Conservation (phyloP, 768 basidiomycete species). For the Galerina sulciceps region DNA sequence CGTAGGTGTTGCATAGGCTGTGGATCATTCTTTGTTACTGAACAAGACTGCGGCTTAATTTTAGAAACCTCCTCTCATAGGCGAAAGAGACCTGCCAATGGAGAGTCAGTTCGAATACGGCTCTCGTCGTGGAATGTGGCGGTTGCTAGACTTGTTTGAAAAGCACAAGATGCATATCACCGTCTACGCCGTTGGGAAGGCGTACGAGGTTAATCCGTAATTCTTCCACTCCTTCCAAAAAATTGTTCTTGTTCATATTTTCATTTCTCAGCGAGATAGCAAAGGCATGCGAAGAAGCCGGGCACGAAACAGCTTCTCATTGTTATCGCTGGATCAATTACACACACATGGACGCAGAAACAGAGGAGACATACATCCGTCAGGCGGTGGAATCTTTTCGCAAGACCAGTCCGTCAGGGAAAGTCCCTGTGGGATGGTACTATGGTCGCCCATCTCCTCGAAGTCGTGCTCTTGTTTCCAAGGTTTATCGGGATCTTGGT, state of each 20-base stretch:
- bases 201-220: constrained; percentile 17
- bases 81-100: constrained; percentile 19
- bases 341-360: constrained; percentile 16
- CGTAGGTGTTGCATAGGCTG: not conserved
- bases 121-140: constrained; percentile 21
- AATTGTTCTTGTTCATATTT: not conserved
- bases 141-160: constrained; percentile 18
- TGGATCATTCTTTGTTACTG: not conserved
- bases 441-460: constrained; percentile 22
- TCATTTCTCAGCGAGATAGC: constrained; percentile 14
- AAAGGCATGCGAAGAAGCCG: constrained; percentile 17
- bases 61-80: constrained; percentile 14
- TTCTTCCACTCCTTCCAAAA: not conserved
- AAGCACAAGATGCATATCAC: constrained; percentile 18
- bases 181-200: constrained; percentile 21
- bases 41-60: not conserved
- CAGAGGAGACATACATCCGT: constrained; percentile 17
- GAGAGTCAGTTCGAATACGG: constrained; percentile 23
- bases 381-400: constrained; percentile 18
- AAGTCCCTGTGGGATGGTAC: constrained; percentile 21
- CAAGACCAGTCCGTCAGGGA: constrained; percentile 15
- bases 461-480: constrained; percentile 18
- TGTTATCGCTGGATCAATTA: constrained; percentile 23
- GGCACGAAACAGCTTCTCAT: constrained; percentile 22
- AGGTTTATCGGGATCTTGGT: constrained; percentile 19